phyloP scores from a whole-genome alignment of 2,329 filamentous ascomycete genomes.

The Fusarium musae region DNA sequence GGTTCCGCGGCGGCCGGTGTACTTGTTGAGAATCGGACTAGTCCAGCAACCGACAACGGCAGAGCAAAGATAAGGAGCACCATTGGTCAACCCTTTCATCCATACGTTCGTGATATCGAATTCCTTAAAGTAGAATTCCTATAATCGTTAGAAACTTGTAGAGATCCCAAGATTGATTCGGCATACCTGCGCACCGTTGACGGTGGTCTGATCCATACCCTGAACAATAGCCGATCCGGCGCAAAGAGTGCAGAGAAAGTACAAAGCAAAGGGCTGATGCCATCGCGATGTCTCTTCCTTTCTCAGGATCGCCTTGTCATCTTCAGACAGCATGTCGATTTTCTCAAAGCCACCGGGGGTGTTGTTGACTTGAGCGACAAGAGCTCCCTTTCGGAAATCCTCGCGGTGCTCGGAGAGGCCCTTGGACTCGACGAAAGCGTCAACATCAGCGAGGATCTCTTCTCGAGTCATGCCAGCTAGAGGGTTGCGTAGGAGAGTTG shows the following conservation, averaged over 20 bases:
- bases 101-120: conserved; percentile 50
- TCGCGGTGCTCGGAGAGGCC: conserved; percentile 50
- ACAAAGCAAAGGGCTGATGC: conserved; percentile 49
- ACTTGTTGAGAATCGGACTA: conserved; percentile 63
- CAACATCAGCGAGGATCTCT: conserved; percentile 49
- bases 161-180: accelerated
- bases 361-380: conserved; percentile 60
- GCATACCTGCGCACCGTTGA: conserved; percentile 69
- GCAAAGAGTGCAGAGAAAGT: conserved; percentile 51
- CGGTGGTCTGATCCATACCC: conserved; percentile 74
- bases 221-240: conserved; percentile 67
- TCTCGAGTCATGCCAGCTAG: conserved; percentile 45
- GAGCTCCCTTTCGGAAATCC: conserved; percentile 63
- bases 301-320: conserved; percentile 45
- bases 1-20: conserved; percentile 70
- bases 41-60: conserved; percentile 51
- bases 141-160: accelerated
- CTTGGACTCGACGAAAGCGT: conserved; percentile 50
- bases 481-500: conserved; percentile 47
- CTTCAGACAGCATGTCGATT: conserved; percentile 42
- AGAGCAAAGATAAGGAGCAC: conserved; percentile 65
- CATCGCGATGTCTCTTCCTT: conserved; percentile 47
- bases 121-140: conserved; percentile 51
- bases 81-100: conserved; percentile 67
- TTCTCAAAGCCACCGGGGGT: conserved; percentile 44